A percentile compares a stretch with the other conserved stretches of the same genome.
These are phyloP conservation scores for Aspergillus ustus DNA, from an alignment of 2,329 filamentous ascomycete genomes.

Conservation along the genomic window DNA sequence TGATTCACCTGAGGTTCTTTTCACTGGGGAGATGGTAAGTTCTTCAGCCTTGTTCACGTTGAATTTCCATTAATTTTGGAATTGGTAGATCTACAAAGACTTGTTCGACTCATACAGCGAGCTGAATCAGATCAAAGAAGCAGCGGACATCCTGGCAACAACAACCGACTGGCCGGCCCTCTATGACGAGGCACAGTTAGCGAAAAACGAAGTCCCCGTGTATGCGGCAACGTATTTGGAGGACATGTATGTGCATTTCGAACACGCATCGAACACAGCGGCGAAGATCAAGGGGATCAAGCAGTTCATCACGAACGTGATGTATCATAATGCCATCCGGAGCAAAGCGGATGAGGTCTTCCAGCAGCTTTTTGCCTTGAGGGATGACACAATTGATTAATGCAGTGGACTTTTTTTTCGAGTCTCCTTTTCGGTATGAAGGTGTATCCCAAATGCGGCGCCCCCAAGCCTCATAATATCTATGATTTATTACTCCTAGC, in stretches of 20 bases:
- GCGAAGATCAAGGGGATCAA: constrained; percentile 74
- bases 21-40: constrained; percentile 83
- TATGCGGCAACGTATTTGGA: constrained; percentile 84
- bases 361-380: constrained; percentile 73
- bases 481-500: too few species aligned
- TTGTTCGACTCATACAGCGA: constrained; percentile 83
- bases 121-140: constrained; percentile 68
- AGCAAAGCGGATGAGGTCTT: constrained; percentile 76
- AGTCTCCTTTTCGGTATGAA: too few species aligned
- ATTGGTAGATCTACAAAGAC: constrained; percentile 69
- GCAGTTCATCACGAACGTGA: constrained; percentile 80
- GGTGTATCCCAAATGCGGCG: too few species aligned
- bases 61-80: constrained; percentile 3
- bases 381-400: constrained; percentile 70
- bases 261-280: constrained; percentile 74
- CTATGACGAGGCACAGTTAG: constrained; percentile 75
- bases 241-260: constrained; percentile 90
- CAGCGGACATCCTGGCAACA: constrained; percentile 72
- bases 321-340: constrained; percentile 85
- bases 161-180: constrained; percentile 73
- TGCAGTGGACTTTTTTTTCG: neutral
- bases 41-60: neutral
- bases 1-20: constrained; percentile 65
- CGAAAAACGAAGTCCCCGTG: constrained; percentile 78
- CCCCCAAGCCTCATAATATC: too few species aligned